A percentile compares a stretch with the other conserved stretches of the same genome.
Evolutionary conservation across 495 filamentous ascomycete genomes (phyloP).

Genomic region (Penicillium subrubescens): DNA sequence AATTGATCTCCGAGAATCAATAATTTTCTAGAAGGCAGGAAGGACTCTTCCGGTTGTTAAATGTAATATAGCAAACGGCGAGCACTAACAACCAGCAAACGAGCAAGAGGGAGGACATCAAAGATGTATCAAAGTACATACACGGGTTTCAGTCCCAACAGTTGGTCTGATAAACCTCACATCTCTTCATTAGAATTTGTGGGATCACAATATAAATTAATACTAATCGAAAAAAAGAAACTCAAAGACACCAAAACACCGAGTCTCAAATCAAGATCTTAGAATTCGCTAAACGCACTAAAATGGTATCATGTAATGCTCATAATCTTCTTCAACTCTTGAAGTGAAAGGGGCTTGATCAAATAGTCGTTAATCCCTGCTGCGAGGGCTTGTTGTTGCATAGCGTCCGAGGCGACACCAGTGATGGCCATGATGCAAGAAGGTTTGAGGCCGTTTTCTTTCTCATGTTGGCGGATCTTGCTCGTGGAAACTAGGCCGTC

Average conservation of each 20-base stretch:
- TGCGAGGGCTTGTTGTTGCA: constrained; percentile 43
- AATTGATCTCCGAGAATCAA: no score
- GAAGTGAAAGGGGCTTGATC: constrained; percentile 52
- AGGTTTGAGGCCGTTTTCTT: constrained; percentile 21
- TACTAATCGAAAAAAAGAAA: background rate
- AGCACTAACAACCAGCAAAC: no score
- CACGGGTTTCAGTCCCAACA: background rate
- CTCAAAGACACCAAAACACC: background rate
- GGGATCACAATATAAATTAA: background rate
- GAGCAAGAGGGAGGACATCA: no score
- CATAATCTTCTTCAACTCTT: constrained; percentile 41
- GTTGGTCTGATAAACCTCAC: background rate
- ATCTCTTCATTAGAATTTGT: no score
- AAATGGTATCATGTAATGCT: constrained; percentile 31
- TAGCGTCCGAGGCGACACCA: constrained; percentile 45
- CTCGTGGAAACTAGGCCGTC: constrained; percentile 60
- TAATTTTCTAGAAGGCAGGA: no score
- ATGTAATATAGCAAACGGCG: no score
- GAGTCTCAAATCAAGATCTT: background rate
- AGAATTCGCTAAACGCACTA: constrained; percentile 7
- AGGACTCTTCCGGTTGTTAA: no score
- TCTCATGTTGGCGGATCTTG: constrained; percentile 57
- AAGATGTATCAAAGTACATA: background rate
- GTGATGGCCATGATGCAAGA: constrained; percentile 52
- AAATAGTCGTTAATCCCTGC: constrained; percentile 53